phyloP scores from a whole-genome alignment of 192 early-diverging fungal genomes.

The Umbelopsis sp. region DNA sequence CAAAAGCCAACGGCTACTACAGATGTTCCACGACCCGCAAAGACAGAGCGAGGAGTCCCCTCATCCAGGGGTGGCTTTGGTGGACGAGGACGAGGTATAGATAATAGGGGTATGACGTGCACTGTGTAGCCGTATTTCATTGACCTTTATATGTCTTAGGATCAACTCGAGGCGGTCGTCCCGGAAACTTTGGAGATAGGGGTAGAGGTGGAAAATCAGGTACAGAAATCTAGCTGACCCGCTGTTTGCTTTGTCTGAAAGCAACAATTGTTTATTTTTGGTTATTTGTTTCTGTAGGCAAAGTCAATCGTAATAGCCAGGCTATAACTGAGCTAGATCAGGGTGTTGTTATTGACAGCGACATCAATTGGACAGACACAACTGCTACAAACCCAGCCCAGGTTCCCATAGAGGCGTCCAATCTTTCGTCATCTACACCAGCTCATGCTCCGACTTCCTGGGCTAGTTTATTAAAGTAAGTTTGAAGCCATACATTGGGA shows the following conservation, averaged over 20 bases:
- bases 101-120: background rate
- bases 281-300: background rate
- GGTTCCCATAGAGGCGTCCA: background rate
- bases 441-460: slow-evolving; percentile 23
- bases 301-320: background rate
- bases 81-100: slow-evolving; percentile 1
- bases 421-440: background rate
- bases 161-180: slow-evolving; percentile 1
- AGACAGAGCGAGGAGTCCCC: background rate
- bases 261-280: background rate
- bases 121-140: background rate
- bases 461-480: slow-evolving; percentile 37
- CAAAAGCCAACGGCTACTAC: slow-evolving; percentile 14
- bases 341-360: background rate
- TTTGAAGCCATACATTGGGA: background rate
- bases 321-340: background rate
- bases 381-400: background rate
- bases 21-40: background rate
- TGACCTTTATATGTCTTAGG: background rate
- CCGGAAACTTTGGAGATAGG: background rate
- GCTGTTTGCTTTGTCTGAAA: background rate
- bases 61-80: slow-evolving; percentile 1
- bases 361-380: background rate
- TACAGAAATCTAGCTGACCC: background rate
- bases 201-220: slow-evolving; percentile 19